Conservation (phyloP, 352 stramenopile genomes). For the Pythium sp. region DNA sequence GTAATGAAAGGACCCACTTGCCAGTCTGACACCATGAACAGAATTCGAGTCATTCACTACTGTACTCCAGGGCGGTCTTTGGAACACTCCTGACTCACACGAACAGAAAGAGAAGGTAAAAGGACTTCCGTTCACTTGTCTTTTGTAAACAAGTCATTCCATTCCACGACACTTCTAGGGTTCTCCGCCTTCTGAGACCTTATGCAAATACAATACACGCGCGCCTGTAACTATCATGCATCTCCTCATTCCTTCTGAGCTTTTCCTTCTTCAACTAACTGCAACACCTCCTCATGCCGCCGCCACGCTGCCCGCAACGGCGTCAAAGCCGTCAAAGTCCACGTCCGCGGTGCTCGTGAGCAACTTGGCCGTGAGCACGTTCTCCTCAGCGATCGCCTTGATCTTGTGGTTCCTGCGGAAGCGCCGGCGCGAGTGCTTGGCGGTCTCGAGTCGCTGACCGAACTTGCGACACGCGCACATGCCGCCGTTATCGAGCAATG, state of each 20-base stretch:
- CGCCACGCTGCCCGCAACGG: not conserved
- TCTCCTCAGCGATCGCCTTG: constrained; percentile 16
- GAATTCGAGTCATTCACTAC: no score
- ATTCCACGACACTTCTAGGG: no score
- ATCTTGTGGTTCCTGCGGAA: constrained; percentile 18
- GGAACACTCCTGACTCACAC: no score
- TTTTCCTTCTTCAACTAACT: not conserved
- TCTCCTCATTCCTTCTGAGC: not conserved
- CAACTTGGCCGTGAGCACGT: constrained; percentile 16
- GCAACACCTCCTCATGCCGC: not conserved
- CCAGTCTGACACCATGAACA: no score
- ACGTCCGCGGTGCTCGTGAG: constrained; percentile 1
- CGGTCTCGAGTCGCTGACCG: constrained; percentile 15
- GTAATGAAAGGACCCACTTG: no score
- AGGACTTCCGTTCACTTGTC: no score
- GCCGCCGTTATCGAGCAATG: constrained; percentile 12
- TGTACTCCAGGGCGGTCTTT: no score
- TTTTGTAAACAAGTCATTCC: no score
- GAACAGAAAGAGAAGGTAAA: no score
- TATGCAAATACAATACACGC: no score
- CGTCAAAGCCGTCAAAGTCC: constrained; percentile 3
- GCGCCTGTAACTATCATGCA: no score
- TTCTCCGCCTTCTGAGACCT: no score
- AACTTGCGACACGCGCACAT: constrained; percentile 21
- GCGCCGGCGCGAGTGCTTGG: constrained; percentile 11